Conservation (phyloP, 164 flowering plant genomes). For the Chimonanthus salicifolius region DNA sequence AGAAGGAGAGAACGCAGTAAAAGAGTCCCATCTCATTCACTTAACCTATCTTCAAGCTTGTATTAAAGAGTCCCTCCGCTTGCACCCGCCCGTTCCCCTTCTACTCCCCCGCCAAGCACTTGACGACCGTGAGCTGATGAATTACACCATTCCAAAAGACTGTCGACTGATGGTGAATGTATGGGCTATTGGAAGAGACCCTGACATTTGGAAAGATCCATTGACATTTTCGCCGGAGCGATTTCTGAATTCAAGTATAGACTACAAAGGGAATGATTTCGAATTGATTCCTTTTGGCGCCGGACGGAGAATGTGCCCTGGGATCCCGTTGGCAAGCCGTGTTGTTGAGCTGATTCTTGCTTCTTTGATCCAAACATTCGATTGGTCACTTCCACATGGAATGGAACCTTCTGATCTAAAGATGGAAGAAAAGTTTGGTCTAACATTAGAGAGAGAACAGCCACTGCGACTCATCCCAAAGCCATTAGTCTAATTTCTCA, state of each 20-base stretch:
- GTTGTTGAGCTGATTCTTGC: not conserved
- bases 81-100: slow-evolving; percentile 11
- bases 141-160: slow-evolving; percentile 5
- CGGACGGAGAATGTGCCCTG: slow-evolving; percentile 12
- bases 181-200: slow-evolving; percentile 12
- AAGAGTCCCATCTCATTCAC: slow-evolving; percentile 4
- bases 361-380: slow-evolving; percentile 6
- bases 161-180: not conserved
- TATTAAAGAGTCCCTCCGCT: slow-evolving; percentile 14
- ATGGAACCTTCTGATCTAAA: slow-evolving; percentile 3
- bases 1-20: not conserved
- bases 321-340: not conserved
- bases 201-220: slow-evolving; percentile 11
- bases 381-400: slow-evolving; percentile 6
- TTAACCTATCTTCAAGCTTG: slow-evolving; percentile 18
- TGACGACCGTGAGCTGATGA: not conserved
- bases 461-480: slow-evolving; percentile 9
- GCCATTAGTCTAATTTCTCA: too few species aligned
- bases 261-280: slow-evolving; percentile 8
- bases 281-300: not conserved
- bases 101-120: slow-evolving; percentile 2
- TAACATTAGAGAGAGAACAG: slow-evolving; percentile 5
- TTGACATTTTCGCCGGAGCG: slow-evolving; percentile 3
- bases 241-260: not conserved
- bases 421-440: slow-evolving; percentile 10